Conservation (phyloP, 2,329 filamentous ascomycete genomes). For the Ascomycota sp. region DNA sequence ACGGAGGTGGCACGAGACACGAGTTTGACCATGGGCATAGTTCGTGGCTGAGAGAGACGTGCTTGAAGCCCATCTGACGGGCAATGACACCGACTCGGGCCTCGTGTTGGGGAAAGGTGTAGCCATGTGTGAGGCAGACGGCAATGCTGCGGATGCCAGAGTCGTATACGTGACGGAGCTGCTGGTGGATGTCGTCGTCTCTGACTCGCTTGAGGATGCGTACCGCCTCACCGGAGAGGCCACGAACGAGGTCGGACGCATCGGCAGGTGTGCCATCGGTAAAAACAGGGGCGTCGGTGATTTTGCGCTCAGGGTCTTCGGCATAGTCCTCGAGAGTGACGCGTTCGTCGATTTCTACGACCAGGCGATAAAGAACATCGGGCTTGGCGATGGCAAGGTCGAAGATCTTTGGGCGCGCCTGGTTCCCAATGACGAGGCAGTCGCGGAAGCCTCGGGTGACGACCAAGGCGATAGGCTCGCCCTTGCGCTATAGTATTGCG, state of each 20-base stretch:
- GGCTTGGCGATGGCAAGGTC: constrained; percentile 49
- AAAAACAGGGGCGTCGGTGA: constrained; percentile 20
- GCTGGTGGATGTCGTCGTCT: constrained; percentile 27
- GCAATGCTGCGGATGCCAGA: constrained; percentile 30
- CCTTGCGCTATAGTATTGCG: constrained; percentile 54
- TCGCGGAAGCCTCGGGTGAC: constrained; percentile 56
- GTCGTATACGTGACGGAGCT: constrained; percentile 39
- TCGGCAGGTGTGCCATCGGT: constrained; percentile 10
- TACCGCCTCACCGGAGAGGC: constrained; percentile 47
- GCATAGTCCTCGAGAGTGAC: constrained; percentile 56
- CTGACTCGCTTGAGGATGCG: constrained; percentile 42
- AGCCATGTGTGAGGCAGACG: constrained; percentile 55
- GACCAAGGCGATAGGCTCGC: constrained; percentile 48
- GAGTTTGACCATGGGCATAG: constrained; percentile 22
- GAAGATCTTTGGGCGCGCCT: constrained; percentile 53
- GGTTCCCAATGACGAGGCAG: constrained; percentile 52
- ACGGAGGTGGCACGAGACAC: constrained; percentile 23
- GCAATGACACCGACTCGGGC: constrained; percentile 15
- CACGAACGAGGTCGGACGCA: constrained; percentile 38
- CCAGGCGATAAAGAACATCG: constrained; percentile 46
- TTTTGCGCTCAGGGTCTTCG: constrained; percentile 35
- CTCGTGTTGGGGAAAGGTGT: constrained; percentile 38
- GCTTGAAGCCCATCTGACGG: constrained; percentile 18
- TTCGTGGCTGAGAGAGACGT: constrained; percentile 15
- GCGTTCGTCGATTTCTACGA: constrained; percentile 55